Percentiles rank a stretch among this genome's conserved stretches.
These are phyloP conservation scores for Biscogniauxia mediterranea DNA, from an alignment of 2,329 filamentous ascomycete genomes.

Conservation along the genomic window DNA sequence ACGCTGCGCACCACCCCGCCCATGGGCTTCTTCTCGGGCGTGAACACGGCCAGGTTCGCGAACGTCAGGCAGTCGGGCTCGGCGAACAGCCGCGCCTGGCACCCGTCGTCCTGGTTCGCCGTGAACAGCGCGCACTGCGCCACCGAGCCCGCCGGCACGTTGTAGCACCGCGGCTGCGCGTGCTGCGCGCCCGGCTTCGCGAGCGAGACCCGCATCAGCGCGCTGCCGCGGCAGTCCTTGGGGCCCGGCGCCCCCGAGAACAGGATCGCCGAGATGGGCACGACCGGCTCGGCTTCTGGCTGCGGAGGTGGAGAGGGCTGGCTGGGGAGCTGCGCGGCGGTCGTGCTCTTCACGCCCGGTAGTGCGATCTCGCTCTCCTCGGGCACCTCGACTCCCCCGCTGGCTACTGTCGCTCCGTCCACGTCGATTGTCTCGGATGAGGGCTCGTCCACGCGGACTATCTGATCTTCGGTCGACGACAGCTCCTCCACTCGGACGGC, in stretches of 20 bases:
- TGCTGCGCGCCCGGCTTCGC: slow-evolving; percentile 27
- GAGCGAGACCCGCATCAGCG: slow-evolving; percentile 28
- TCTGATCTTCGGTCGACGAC: neutral
- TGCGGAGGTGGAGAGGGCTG: too few relatives aligned
- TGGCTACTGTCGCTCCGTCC: neutral
- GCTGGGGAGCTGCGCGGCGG: too few relatives aligned
- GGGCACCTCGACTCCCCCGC: too few relatives aligned
- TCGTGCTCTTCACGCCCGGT: too few relatives aligned
- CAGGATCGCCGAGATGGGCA: slow-evolving; percentile 49
- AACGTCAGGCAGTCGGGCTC: slow-evolving; percentile 35
- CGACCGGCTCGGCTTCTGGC: slow-evolving; percentile 28
- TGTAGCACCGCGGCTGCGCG: slow-evolving; percentile 33
- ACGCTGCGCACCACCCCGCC: slow-evolving; percentile 37
- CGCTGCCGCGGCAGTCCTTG: slow-evolving; percentile 35
- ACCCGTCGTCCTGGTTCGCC: slow-evolving; percentile 38
- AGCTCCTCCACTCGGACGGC: too few relatives aligned
- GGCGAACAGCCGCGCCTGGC: slow-evolving; percentile 37
- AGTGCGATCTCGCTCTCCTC: too few relatives aligned
- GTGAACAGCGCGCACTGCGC: slow-evolving; percentile 37
- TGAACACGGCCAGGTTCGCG: slow-evolving; percentile 37
- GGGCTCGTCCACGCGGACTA: slow-evolving; percentile 1
- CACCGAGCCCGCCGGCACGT: slow-evolving; percentile 29
- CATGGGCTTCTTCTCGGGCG: slow-evolving; percentile 32
- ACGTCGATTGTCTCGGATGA: neutral
- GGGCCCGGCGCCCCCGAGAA: slow-evolving; percentile 37